These are phyloP conservation scores for Mycena rosella DNA, from an alignment of 768 basidiomycete species.

Conservation along the genomic window DNA sequence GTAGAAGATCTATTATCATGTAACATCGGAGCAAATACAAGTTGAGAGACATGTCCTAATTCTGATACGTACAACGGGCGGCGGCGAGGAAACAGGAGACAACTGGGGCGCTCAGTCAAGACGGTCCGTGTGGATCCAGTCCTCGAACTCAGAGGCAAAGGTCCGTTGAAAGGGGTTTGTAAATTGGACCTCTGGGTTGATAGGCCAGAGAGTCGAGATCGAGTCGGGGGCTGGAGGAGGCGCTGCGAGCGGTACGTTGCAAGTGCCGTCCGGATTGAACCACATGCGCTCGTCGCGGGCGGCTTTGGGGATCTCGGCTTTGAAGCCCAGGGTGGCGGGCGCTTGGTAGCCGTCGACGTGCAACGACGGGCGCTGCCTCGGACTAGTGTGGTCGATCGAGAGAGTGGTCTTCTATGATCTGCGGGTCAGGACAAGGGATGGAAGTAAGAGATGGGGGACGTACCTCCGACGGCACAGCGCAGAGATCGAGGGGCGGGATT, in stretches of 20 bases:
- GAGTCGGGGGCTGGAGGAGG: too few species aligned
- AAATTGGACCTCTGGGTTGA: slow-evolving; percentile 23
- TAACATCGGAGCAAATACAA: slow-evolving; percentile 27
- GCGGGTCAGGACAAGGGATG: background rate
- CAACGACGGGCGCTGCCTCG: too few species aligned
- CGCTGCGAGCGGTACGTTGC: background rate
- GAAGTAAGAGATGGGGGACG: background rate
- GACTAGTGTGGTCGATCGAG: slow-evolving; percentile 18
- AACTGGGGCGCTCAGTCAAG: slow-evolving; percentile 3
- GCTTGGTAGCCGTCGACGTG: slow-evolving; percentile 26
- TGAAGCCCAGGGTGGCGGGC: slow-evolving; percentile 15
- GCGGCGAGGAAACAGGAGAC: too few species aligned
- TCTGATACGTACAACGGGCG: background rate
- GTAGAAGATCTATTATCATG: slow-evolving; percentile 14
- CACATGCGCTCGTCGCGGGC: slow-evolving; percentile 23
- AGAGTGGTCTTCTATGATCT: background rate
- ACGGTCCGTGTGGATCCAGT: slow-evolving; percentile 11
- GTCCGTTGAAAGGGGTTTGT: slow-evolving; percentile 28
- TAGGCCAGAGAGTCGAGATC: background rate
- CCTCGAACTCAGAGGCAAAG: slow-evolving; percentile 14
- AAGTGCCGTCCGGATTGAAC: slow-evolving; percentile 20
- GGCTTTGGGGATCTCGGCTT: slow-evolving; percentile 19
- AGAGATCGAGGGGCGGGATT: slow-evolving; percentile 51
- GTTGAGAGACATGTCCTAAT: background rate
- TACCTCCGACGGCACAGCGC: slow-evolving; percentile 29